These are phyloP conservation scores for Monosporascus sp. DNA, from an alignment of 2,329 filamentous ascomycete species.

Conservation along the genomic window DNA sequence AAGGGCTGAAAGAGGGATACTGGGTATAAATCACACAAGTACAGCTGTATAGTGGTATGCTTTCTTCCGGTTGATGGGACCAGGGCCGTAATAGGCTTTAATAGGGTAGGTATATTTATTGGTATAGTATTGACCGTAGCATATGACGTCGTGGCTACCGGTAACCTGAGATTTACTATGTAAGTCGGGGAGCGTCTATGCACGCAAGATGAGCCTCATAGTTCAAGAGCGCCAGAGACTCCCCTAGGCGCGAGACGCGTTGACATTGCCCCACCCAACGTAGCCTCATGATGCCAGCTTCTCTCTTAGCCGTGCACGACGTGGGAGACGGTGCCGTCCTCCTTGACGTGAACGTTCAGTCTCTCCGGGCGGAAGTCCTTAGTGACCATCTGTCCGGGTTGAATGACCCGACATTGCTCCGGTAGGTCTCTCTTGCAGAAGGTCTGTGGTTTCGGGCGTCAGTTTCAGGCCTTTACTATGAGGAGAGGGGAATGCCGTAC, in stretches of 20 bases:
- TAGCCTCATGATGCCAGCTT: background rate
- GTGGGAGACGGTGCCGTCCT: constrained; percentile 56
- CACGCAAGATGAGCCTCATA: too few species aligned
- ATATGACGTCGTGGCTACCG: background rate
- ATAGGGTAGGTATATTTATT: background rate
- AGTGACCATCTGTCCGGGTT: constrained; percentile 52
- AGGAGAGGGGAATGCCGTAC: constrained; percentile 31
- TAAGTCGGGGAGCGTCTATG: too few species aligned
- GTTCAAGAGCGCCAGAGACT: too few species aligned
- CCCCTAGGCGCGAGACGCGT: too few species aligned
- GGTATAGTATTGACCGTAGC: background rate
- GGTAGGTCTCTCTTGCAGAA: constrained; percentile 59
- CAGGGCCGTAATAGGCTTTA: background rate
- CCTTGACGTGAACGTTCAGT: constrained; percentile 54
- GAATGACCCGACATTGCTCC: constrained; percentile 48
- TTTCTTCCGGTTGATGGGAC: background rate
- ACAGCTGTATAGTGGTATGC: background rate
- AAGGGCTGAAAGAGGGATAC: too few species aligned
- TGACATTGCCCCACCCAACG: background rate
- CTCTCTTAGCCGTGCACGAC: constrained; percentile 47
- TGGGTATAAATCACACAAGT: too few species aligned
- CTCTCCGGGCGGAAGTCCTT: constrained; percentile 49
- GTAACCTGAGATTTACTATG: background rate
- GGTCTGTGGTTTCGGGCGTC: constrained; percentile 31
- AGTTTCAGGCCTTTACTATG: background rate